Evolutionary conservation across 2,329 filamentous ascomycete genomes (phyloP).

Genomic region (Penicillium olsonii): DNA sequence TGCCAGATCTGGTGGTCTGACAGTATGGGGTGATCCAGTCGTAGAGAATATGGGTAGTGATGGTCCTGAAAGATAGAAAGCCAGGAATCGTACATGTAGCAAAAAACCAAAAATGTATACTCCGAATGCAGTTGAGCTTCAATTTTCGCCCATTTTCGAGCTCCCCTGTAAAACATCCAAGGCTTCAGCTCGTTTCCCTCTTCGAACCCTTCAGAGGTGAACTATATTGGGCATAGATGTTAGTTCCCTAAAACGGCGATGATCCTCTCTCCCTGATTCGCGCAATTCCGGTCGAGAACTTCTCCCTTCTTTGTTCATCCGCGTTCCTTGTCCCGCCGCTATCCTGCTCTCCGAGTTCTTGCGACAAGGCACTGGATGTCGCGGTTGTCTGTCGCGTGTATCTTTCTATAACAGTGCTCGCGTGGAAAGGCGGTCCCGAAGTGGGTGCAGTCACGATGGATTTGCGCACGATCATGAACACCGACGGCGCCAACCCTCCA

Average conservation of each 20-base stretch:
- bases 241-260: conserved; percentile 25
- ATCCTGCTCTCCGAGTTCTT: conserved; percentile 9
- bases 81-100: too few species aligned
- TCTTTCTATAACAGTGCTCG: conserved; percentile 19
- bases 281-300: conserved; percentile 24
- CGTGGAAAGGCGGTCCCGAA: conserved; percentile 20
- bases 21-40: too few species aligned
- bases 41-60: too few species aligned
- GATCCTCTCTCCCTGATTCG: conserved; percentile 26
- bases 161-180: not conserved
- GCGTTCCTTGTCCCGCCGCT: conserved; percentile 15
- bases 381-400: conserved; percentile 17
- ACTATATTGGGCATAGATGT: conserved; percentile 8
- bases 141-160: conserved; percentile 6
- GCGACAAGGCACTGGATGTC: conserved; percentile 20
- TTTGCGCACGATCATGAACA: conserved; percentile 56
- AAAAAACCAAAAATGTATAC: not conserved
- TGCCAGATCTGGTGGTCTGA: too few species aligned
- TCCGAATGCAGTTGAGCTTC: conserved; percentile 7
- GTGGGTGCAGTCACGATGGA: conserved; percentile 46
- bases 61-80: too few species aligned
- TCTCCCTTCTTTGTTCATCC: conserved; percentile 25
- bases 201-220: conserved; percentile 1
- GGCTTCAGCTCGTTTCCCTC: not conserved
- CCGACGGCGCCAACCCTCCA: conserved; percentile 36